phyloP scores from a whole-genome alignment of 1,284 basidiomycete species.

The Sanguinoderma infundibulare region DNA sequence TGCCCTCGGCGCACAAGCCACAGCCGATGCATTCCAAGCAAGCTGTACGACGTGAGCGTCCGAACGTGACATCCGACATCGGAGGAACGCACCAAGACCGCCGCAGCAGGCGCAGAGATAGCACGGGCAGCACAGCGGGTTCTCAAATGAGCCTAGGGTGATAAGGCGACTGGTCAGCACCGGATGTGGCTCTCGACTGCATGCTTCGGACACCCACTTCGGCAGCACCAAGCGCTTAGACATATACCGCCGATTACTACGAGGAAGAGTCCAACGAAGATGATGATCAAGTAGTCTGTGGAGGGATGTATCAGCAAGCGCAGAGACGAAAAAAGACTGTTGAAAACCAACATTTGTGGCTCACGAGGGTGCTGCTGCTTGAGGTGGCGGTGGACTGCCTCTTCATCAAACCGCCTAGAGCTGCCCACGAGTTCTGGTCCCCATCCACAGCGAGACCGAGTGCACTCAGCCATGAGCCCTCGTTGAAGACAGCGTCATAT shows the following conservation, averaged over 20 bases:
- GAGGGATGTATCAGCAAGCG: background rate
- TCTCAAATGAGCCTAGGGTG: slow-evolving; percentile 20
- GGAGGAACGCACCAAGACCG: slow-evolving; percentile 21
- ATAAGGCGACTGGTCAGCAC: background rate
- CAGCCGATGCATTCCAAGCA: slow-evolving; percentile 28
- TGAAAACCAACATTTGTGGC: slow-evolving; percentile 20
- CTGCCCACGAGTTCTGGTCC: slow-evolving; percentile 18
- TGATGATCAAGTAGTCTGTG: slow-evolving; percentile 24
- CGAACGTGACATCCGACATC: background rate
- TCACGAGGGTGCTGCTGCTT: slow-evolving; percentile 13
- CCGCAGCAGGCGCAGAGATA: slow-evolving; percentile 28
- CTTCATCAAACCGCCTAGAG: slow-evolving; percentile 23
- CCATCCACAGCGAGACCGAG: slow-evolving; percentile 17
- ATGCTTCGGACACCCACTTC: slow-evolving; percentile 13
- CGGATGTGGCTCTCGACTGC: background rate
- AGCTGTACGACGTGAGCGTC: slow-evolving; percentile 2
- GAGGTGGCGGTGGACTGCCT: slow-evolving; percentile 14
- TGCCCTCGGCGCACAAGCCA: slow-evolving; percentile 25
- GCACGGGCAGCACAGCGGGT: slow-evolving; percentile 29
- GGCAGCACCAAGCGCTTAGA: slow-evolving; percentile 28
- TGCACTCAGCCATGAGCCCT: slow-evolving; percentile 13
- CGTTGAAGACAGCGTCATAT: slow-evolving; percentile 17
- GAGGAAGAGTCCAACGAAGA: slow-evolving; percentile 26
- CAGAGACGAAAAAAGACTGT: too few species aligned
- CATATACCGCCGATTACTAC: slow-evolving; percentile 24